phyloP scores from a whole-genome alignment of 208 protist species.

The Naegleria fowleri region DNA sequence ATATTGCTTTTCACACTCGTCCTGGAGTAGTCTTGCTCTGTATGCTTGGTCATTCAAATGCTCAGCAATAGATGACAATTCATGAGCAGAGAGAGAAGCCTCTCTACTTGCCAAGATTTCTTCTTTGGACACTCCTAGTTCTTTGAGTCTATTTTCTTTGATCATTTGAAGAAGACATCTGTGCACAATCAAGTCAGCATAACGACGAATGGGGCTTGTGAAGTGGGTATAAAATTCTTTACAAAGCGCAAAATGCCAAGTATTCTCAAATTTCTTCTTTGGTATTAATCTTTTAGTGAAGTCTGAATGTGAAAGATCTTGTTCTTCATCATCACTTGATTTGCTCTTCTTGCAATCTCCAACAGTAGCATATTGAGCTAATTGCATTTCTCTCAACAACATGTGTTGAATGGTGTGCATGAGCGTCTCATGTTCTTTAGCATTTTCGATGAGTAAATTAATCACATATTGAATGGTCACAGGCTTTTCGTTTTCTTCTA shows the following conservation, averaged over 20 bases:
- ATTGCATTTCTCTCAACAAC: slow-evolving; percentile 35
- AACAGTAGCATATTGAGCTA: slow-evolving; percentile 35
- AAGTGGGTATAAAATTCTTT: slow-evolving; percentile 55
- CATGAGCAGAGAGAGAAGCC: background rate
- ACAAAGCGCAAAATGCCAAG: slow-evolving; percentile 40
- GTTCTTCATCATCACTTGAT: too few species aligned
- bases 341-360: background rate
- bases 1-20: background rate
- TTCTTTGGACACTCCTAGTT: background rate
- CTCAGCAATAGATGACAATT: background rate
- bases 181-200: slow-evolving; percentile 55
- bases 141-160: background rate
- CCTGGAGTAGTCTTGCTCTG: background rate
- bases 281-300: background rate
- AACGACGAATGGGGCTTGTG: slow-evolving; percentile 53
- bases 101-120: background rate
- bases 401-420: slow-evolving; percentile 17
- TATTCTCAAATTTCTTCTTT: background rate
- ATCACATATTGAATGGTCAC: slow-evolving; percentile 30
- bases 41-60: slow-evolving; percentile 19
- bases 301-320: slow-evolving; percentile 28
- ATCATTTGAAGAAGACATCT: slow-evolving; percentile 38
- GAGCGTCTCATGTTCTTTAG: background rate
- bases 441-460: background rate
- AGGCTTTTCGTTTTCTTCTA: background rate